Base-by-base conservation (phyloP, 257 asterid species). In the Nicotiana tomentosiformis region DNA sequence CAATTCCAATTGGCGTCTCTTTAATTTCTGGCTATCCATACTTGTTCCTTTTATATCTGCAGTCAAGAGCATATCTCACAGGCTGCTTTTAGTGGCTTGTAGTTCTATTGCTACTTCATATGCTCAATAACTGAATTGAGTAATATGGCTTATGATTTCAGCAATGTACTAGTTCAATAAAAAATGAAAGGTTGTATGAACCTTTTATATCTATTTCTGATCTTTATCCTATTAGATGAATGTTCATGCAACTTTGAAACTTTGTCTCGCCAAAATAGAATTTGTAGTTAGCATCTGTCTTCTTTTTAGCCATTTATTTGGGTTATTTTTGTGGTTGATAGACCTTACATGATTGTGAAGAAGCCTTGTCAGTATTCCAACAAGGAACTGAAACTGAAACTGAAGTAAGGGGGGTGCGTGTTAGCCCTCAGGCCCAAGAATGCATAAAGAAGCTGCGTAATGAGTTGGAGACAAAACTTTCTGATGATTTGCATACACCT, bases 401-500 rank as follows among this genome's bases (percentile, higher is more conserved):
- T 43, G 80, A 81, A 77, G 88, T 68, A 56, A 87, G 83, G 77
- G 60, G 86, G 84, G 86, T 82, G 62, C 85, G 91, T 72, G 76
- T 88, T 77, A 88, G 81, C 81, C 84, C 88, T 11, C 90, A 84
- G 51, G 93, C 89, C 49, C 88, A 89, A 80, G 90, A 91, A 39
- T 87, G 94, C 90, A 90, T 90, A 82, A 84, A 29, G 35, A 91
- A 88, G 82, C 91, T 95, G 85, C 95, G 55, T 57, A 82, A 72
- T 15, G 97, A 95, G 60, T 88, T 93, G 65, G 93, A 91, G 86
- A 43, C 90, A 2, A 92, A 86, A 85, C 67, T 95, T 85, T 89
- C 97, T 10, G 98, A 93, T 88, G 99, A 95, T 85, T 84, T 95
- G 89, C 98, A 93, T 77, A 92, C 99, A 2, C 97, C 97, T 10